Evolutionary conservation across 1,284 basidiomycete species (phyloP), one percentile per base, ranked within the genome.

Genomic region (Cystobasidium sp.): DNA sequence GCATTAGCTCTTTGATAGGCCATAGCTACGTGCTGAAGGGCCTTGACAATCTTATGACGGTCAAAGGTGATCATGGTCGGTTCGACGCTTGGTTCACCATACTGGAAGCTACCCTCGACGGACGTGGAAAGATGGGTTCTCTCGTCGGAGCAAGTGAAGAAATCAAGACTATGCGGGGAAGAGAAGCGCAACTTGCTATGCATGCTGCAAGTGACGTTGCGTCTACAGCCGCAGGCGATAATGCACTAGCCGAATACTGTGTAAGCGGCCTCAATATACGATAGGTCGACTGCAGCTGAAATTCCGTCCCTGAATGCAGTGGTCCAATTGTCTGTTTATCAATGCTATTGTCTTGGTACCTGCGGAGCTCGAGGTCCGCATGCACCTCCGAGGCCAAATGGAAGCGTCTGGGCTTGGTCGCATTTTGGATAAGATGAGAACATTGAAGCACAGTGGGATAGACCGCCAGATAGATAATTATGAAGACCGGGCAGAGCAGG

Each of bases 41-140:
- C 0, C 84, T 87, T 41, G 85, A 83, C 74, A 80, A 82, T 20
- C 77, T 84, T 84, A 88, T 76, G 86, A 84, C 62, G 82, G 87
- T 77, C 84, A 75, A 85, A 88, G 39, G 89, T 90, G 73, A 83
- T 89, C 51, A 83, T 4, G 84, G 86, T 74, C 85, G 88, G 55
- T 99, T 94, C 82, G 90, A 90, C 77, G 93, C 88, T 76, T 98
- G 94, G 95, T 92, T 99, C 82, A 89, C 89, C 77, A 90, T 90
- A 0, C 85, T 96, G 75, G 91, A 95, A 79, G 84, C 85, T 49
- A 88, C 88, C 5, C 86, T 98, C 14, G 87, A 89, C 58, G 94
- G 94, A 0, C 85, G 94, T 75, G 96, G 97, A 0, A 91, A 90
- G 82, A 96, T 98, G 93, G 96, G 96, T 1, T 96, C 91, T 80